Percentiles rank a stretch among this genome's conserved stretches.
Conservation (phyloP, 352 stramenopile genomes). For the Phytophthora ramorum region DNA sequence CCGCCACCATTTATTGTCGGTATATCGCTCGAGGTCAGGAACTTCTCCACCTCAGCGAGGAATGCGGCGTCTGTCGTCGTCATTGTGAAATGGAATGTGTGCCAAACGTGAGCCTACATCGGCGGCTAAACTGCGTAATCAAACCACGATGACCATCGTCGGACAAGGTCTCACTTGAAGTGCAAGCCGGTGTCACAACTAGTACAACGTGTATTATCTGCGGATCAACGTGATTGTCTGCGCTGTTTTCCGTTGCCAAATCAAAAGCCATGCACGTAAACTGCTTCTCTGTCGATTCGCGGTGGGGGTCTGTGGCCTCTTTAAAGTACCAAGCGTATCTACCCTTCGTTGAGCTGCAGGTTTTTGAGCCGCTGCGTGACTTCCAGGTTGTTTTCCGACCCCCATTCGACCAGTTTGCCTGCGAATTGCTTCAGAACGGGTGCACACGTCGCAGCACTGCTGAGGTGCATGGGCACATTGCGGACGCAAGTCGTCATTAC, state of each 20-base stretch:
- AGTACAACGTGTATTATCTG: no score
- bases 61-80: slow-evolving; percentile 11
- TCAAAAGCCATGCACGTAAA: no score
- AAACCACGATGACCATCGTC: neutral
- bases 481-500: slow-evolving; percentile 14
- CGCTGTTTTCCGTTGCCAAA: slow-evolving; percentile 1
- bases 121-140: no score
- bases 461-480: slow-evolving; percentile 28
- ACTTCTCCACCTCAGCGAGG: slow-evolving; percentile 15
- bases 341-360: neutral
- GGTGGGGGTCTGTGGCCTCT: no score
- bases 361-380: slow-evolving; percentile 4
- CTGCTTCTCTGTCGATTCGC: no score
- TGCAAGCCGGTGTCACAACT: no score
- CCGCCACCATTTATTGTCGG: no score
- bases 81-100: slow-evolving; percentile 8
- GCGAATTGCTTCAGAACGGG: slow-evolving; percentile 14
- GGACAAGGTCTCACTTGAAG: slow-evolving; percentile 4
- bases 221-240: slow-evolving; percentile 8
- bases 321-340: neutral
- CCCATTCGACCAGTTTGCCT: slow-evolving; percentile 16
- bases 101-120: no score
- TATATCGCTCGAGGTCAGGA: neutral
- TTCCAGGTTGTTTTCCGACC: slow-evolving; percentile 1
- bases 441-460: neutral